Evolutionary conservation across 2,329 filamentous ascomycete species (phyloP), one percentile per base, ranked within the genome.

Genomic region (Aureobasidium sp.): DNA sequence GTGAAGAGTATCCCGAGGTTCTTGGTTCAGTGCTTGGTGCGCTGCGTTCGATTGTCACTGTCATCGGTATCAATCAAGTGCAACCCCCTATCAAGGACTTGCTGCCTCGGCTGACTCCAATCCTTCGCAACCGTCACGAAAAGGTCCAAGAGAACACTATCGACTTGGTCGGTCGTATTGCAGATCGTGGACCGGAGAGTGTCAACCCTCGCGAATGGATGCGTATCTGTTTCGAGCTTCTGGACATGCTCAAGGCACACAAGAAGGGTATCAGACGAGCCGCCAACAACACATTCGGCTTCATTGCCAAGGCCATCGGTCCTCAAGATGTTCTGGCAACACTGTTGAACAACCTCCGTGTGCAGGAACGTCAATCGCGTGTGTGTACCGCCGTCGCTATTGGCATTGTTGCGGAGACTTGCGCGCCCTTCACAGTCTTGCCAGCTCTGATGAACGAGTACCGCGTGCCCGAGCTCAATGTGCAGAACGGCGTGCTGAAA

Each of bases 61-160:
- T 98, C 14, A 91, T 98, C 29, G 93, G 93, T 72, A 96, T 98
- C 73, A 86, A 88, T 63, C 89, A 94, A 70, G 97, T 97, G 91
- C 90, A 97, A 64, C 93, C 93, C 12, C 91, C 93, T 2, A 97
- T 98, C 74, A 91, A 91, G 68, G 94, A 98, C 67, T 78, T 98
- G 25, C 80, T 98, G 8, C 93, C 93, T 14, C 88, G 93, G 35
- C 81, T 98, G 29, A 98, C 93, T 1, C 93, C 93, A n/a, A 98
- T 98, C 68, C 79, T 98, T 51, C 88, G 93, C 66, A 98, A 98
- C 72, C 86, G 93, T 59, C 93, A 98, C 73, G 93, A 98, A 67
- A 98, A 98, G 72, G 94, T 98, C 38, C 93, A 98, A 69, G 93
- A 98, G 66, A 98, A 98, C 71, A 97, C 93, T 0, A 97, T 98